Base-by-base conservation (phyloP, 2,329 filamentous ascomycete genomes). In the Pyrenophora graminea region DNA sequence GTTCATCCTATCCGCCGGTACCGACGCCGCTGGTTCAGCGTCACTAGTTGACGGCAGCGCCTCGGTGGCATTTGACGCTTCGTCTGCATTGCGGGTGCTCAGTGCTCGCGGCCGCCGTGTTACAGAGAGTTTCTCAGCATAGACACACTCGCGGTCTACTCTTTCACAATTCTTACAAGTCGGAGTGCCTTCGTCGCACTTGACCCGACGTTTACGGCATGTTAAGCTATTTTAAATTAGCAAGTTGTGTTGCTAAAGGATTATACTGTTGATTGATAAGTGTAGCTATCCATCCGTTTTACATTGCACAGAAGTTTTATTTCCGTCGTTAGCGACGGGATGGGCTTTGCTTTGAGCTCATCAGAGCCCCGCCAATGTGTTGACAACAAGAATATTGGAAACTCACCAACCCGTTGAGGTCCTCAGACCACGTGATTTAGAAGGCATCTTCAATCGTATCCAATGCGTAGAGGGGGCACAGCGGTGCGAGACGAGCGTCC, bases 131-230 rank as follows among this genome's bases (percentile, higher is more conserved):
- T 48, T 58, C 17, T 51, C 53, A 61, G 55, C 43, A 57, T 77
- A 78, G 12, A 72, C 59, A 54, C 77, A 79, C 30, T 70, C 68
- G 37, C 75, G 70, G 25, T 70, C 66, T 18, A 72, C 73, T 56
- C 77, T 77, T 6, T 66, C 59, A 60, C 77, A 80, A 49, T 75
- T 74, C 15, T 69, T 71, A 56, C 77, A 79, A 18, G 66, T 59
- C 7, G 76, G 77, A 49, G 71, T 75, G 27, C 66, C 67, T 62
- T 80, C 78, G 51, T 80, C 78, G 61, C 79, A 81, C 63, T 81
- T 81, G 60, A 80, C 78, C 53, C 79, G 76, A 39, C 79, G 69
- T 51, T 74, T 72, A 27, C 76, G 75, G 57, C 77, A 79, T n/a
- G 74, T 75, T 47, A 76, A 60, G 56, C 74, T 77, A 18, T 30